Base-by-base conservation (phyloP, 2,329 filamentous ascomycete genomes). In the Ascomycota sp. region DNA sequence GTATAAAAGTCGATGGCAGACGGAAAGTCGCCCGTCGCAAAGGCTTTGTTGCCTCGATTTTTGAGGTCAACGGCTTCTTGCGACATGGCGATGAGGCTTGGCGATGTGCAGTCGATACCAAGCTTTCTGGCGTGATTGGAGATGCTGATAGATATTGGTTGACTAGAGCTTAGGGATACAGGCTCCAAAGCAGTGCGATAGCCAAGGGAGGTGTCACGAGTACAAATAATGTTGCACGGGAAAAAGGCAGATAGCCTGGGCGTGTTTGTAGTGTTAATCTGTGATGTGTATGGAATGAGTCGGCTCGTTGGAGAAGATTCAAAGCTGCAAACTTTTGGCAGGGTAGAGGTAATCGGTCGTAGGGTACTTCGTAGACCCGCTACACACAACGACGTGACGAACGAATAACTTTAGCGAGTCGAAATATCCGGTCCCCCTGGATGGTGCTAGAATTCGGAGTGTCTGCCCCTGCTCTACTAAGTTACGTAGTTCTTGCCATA, bases 11-110 rank as follows among this genome's bases (percentile, higher is more conserved):
- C 74, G 38, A 93, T 65, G 7, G 89, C 89, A 3, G 65, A 59
- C 8, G 66, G 69, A 78, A 80, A 98, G 59, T 95, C 78, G 45
- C 93, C 82, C 21, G 72, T 63, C 33, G 74, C 71, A 56, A 95
- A 95, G 31, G 83, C 83, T 47, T 85, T 79, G 57, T 98, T 98
- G 50, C 89, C 89, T 54, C 91, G 69, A 53, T 91, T 77, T 61
- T 98, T 98, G 43, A 92, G 62, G 47, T 75, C 77, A 41, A 73
- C 67, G 30, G 86, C 86, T 52, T 79, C 71, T 50, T 79, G 41
- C 35, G 56, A 44, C 57, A 63, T 63, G 39, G 37, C 35, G 36
- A 19, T 19, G 15, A 6, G 5, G 8, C 6, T 15, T 15, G 7
- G 4, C 13, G 17, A 27, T 27, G 25, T 17, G 25, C 25, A 27